These are phyloP conservation scores for Pichia paraexigua DNA, from an alignment of 805 yeast species.

Conservation along the genomic window DNA sequence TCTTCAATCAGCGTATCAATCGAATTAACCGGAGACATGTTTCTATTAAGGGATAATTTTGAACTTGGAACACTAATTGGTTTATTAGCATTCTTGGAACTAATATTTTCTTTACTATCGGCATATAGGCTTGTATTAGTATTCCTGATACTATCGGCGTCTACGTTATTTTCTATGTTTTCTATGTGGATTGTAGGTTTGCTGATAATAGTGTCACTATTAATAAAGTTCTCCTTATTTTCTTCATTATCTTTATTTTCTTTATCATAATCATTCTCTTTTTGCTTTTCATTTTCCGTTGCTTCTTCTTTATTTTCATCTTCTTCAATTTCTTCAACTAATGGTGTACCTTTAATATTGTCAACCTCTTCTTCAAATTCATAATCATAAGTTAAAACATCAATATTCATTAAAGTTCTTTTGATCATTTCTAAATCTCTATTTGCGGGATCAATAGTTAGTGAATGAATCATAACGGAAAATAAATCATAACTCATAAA, in stretches of 20 bases:
- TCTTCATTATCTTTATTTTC: neutral
- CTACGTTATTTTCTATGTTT: neutral
- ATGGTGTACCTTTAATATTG: neutral
- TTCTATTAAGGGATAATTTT: neutral
- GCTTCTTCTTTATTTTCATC: neutral
- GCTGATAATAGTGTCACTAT: neutral
- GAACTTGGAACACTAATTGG: neutral
- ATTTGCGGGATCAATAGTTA: constrained; percentile 82
- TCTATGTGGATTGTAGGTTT: neutral
- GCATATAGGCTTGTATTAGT: neutral
- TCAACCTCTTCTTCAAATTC: constrained; percentile 35
- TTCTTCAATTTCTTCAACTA: constrained; percentile 1
- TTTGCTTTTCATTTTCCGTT: neutral
- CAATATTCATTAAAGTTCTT: constrained; percentile 49
- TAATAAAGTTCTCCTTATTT: neutral
- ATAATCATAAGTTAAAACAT: constrained; percentile 77
- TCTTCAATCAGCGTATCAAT: neutral
- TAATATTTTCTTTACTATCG: neutral
- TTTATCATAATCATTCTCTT: neutral
- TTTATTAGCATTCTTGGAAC: neutral
- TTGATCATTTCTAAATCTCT: constrained; percentile 60
- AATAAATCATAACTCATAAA: constrained; percentile 81
- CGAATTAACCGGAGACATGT: neutral
- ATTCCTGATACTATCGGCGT: neutral
- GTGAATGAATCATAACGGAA: constrained; percentile 66